Evolutionary conservation across 257 asterid species (phyloP), one percentile per base, ranked within the genome.

Genomic region (Salvia hispanica): DNA sequence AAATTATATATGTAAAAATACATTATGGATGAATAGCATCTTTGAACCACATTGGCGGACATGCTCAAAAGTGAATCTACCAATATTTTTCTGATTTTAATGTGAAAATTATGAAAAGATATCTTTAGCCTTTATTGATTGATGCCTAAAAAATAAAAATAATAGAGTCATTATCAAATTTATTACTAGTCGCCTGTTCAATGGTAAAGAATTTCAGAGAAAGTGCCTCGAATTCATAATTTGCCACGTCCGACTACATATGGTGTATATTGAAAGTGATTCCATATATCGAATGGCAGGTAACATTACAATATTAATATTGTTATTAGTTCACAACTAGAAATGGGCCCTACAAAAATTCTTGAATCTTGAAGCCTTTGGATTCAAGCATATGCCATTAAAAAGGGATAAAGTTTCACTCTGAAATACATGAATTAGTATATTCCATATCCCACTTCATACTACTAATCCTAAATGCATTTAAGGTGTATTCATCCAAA

Each of bases 321-420:
- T 51, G 54, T 64, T 62, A 31, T 33, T 64, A 73, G 59, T 55
- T 47, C 21, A 14, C 36, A 59, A 60, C 9, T 42, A 44, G 56
- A 51, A 6, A 11, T 47, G 64, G 70, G 11, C 74, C 72, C 25
- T 46, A 8, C 13, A 14, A 60, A 25, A 64, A 59, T 62, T 57
- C 72, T 59, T 78, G 83, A 78, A 74, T 74, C 77, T 71, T 67
- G 3, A 56, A 66, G 58, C 57, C 80, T 74, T 74, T 71, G 75
- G 34, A 60, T 74, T 68, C 70, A 79, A 74, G 80, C 55, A 71
- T 74, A 78, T 78, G 39, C 80, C 52, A 34, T 34, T 9, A 71
- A 59, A 73, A 53, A 34, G 36, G 48, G 62, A 52, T 40, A 25
- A 56, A 66, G 66, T 54, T 63, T 36, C 48, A 37, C 62, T 40